Evolutionary conservation across 805 yeast species (phyloP).

Genomic region (Spathaspora gorwiae): DNA sequence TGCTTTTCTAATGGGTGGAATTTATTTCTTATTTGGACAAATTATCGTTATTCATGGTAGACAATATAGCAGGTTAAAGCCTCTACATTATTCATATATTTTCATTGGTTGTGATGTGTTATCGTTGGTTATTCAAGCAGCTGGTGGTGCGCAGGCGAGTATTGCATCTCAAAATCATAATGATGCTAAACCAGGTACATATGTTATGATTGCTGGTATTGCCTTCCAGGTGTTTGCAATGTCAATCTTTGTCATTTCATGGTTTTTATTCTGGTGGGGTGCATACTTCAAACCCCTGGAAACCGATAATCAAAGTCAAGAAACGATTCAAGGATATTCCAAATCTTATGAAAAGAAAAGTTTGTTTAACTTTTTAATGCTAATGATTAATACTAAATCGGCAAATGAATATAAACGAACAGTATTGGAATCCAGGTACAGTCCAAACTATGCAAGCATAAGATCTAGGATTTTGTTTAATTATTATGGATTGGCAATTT

Average conservation of each 20-base stretch:
- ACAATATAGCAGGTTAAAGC: constrained; percentile 30
- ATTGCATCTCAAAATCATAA: constrained; percentile 14
- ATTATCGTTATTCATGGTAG: constrained; percentile 31
- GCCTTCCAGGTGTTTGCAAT: constrained; percentile 32
- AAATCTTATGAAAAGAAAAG: constrained; percentile 6
- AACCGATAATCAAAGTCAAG: not conserved
- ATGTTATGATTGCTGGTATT: constrained; percentile 36
- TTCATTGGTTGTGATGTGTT: constrained; percentile 32
- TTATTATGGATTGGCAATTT: constrained; percentile 28
- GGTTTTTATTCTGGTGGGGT: constrained; percentile 28
- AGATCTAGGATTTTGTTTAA: constrained; percentile 20
- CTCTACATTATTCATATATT: constrained; percentile 38
- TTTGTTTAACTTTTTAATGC: constrained; percentile 17
- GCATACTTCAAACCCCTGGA: constrained; percentile 17
- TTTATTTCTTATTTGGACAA: constrained; percentile 35
- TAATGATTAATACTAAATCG: constrained; percentile 20
- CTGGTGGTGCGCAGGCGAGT: constrained; percentile 35
- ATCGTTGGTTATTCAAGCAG: constrained; percentile 31
- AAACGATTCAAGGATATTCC: constrained; percentile 1
- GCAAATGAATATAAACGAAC: constrained; percentile 15
- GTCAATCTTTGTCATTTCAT: constrained; percentile 27
- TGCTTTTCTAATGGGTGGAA: constrained; percentile 38
- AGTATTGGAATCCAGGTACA: constrained; percentile 25
- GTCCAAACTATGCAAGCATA: constrained; percentile 16
- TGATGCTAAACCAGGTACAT: constrained; percentile 22